These are phyloP conservation scores for Aurifilum marmelostoma DNA, from an alignment of 2,329 filamentous ascomycete species.

Conservation along the genomic window DNA sequence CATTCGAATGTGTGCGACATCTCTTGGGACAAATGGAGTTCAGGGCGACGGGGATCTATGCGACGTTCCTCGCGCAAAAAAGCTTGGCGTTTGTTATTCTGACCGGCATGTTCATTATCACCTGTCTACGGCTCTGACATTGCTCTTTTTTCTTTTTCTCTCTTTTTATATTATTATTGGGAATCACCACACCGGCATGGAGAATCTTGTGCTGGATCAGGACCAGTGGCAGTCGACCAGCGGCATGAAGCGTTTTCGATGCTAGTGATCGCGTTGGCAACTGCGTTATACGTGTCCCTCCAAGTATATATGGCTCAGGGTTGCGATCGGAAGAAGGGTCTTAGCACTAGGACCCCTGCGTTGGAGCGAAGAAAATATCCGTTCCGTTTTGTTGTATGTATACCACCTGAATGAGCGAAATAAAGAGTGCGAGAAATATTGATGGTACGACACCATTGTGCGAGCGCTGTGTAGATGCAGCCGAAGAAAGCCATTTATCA, in stretches of 20 bases:
- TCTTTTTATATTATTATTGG: neutral
- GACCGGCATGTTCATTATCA: neutral
- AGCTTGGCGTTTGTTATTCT: conserved; percentile 7
- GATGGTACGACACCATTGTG: neutral
- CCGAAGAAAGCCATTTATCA: neutral
- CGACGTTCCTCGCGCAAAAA: neutral
- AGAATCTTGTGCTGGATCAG: neutral
- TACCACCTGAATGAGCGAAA: conserved; percentile 1
- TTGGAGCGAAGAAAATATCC: neutral
- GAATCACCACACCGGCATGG: neutral
- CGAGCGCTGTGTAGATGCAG: neutral
- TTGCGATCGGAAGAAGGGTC: neutral
- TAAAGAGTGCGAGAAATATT: neutral
- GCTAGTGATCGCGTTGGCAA: neutral
- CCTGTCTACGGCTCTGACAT: neutral
- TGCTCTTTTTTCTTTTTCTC: neutral
- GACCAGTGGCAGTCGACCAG: neutral
- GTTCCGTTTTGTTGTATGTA: conserved; percentile 3
- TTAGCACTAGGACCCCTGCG: neutral
- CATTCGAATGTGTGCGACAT: conserved; percentile 7
- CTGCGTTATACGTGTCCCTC: neutral
- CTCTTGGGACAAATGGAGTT: conserved; percentile 9
- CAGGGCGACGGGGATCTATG: neutral
- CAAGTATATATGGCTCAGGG: neutral
- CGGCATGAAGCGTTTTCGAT: neutral